These are phyloP conservation scores for Kitagawia praeruptora DNA, from an alignment of 129 eudicot species.

Conservation along the genomic window DNA sequence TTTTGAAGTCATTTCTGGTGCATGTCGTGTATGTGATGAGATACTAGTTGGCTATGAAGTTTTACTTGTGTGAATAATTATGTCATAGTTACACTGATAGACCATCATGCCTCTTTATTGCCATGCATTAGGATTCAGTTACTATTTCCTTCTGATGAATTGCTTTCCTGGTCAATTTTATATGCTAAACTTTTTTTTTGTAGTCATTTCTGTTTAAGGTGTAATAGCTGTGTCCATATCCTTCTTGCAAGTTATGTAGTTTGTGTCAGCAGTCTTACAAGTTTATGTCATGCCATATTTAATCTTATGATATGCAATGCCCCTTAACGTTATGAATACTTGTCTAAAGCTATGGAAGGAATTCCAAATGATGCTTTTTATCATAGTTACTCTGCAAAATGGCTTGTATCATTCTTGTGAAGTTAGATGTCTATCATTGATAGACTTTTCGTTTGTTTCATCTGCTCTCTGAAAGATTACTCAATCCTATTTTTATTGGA, in stretches of 20 bases:
- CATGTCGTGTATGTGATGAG: slow-evolving; percentile 34
- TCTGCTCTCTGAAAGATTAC: background rate
- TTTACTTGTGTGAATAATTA: slow-evolving; percentile 26
- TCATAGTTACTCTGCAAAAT: slow-evolving; percentile 50
- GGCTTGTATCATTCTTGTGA: background rate
- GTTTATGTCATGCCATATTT: background rate
- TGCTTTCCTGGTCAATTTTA: background rate
- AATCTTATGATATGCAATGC: background rate
- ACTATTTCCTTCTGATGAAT: background rate
- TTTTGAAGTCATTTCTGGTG: background rate
- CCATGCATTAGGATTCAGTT: background rate
- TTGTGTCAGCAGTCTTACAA: background rate
- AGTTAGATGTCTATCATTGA: background rate
- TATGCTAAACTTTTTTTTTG: background rate
- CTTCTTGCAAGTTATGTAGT: background rate
- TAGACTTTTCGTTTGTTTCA: background rate
- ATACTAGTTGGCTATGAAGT: slow-evolving; percentile 34
- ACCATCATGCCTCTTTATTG: slow-evolving; percentile 10
- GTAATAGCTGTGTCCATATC: background rate
- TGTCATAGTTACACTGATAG: slow-evolving; percentile 66
- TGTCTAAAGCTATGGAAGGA: slow-evolving; percentile 34
- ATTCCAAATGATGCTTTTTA: slow-evolving; percentile 39
- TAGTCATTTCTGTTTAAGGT: background rate
- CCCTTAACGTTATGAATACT: slow-evolving; percentile 26
- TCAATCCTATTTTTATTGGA: no score